Evolutionary conservation across 768 basidiomycete species (phyloP).

Genomic region (Mycena polygramma): DNA sequence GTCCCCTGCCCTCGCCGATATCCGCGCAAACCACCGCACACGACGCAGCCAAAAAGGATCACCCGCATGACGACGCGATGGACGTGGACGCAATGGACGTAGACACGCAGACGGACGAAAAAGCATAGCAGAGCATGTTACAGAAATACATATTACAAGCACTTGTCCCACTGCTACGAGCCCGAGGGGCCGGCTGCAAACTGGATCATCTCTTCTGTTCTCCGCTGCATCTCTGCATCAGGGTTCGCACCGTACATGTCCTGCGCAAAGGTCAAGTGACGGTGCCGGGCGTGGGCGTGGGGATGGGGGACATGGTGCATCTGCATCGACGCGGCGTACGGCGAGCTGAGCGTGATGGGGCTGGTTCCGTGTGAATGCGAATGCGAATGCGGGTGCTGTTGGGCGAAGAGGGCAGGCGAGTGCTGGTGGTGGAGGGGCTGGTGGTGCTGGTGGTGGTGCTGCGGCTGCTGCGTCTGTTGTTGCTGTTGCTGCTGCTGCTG

Average conservation of each 20-base stretch:
- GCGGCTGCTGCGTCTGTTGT: slow-evolving; percentile 19
- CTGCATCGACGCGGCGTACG: slow-evolving; percentile 64
- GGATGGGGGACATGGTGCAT: slow-evolving; percentile 89
- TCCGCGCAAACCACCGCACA: slow-evolving; percentile 23
- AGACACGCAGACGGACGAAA: too few species aligned
- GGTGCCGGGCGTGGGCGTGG: slow-evolving; percentile 82
- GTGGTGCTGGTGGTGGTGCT: slow-evolving; percentile 29
- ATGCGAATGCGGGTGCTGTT: slow-evolving; percentile 25
- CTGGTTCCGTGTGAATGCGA: slow-evolving; percentile 35
- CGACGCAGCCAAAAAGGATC: slow-evolving; percentile 3
- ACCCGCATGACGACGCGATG: slow-evolving; percentile 64
- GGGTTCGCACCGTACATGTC: slow-evolving; percentile 53
- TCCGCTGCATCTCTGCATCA: slow-evolving; percentile 54
- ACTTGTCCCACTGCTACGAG: slow-evolving; percentile 41
- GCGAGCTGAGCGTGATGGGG: slow-evolving; percentile 65
- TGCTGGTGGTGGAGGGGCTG: slow-evolving; percentile 14
- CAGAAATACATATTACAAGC: slow-evolving; percentile 34
- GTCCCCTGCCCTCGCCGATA: slow-evolving; percentile 49
- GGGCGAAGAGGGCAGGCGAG: slow-evolving; percentile 24
- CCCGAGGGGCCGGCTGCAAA: slow-evolving; percentile 55
- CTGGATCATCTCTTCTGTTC: slow-evolving; percentile 63
- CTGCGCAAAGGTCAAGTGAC: slow-evolving; percentile 63
- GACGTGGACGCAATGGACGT: slow-evolving; percentile 53
- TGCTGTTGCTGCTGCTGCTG: slow-evolving; percentile 39
- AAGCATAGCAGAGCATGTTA: slow-evolving; percentile 26